Conservation (phyloP, 148 eudicot genomes). For the Rhododendron vialii region DNA sequence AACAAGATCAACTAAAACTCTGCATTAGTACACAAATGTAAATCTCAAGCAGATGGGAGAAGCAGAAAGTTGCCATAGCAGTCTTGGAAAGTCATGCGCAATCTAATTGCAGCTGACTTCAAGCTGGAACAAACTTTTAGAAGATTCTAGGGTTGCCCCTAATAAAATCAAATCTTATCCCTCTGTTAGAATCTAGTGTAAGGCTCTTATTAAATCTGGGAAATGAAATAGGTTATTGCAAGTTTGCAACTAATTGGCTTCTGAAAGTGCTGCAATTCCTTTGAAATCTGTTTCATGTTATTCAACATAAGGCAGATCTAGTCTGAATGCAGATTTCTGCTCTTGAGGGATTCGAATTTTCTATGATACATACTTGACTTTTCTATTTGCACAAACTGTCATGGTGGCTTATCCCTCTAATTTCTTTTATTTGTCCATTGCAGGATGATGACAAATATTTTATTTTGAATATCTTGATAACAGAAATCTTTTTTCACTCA, state of each 20-base stretch:
- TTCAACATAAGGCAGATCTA: neutral
- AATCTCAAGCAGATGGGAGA: neutral
- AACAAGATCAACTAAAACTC: neutral
- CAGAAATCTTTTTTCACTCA: constrained; percentile 58
- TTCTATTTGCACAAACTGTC: neutral
- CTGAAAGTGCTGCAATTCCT: neutral
- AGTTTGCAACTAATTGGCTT: neutral
- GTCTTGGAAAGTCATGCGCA: neutral
- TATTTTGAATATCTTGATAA: constrained; percentile 48
- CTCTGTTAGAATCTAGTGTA: neutral
- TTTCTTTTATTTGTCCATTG: constrained; percentile 22
- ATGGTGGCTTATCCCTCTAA: neutral
- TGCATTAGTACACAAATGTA: neutral
- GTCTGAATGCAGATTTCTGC: neutral
- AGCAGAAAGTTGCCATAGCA: neutral
- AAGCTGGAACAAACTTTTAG: neutral
- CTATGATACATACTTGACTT: neutral
- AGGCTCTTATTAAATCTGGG: neutral
- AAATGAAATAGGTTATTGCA: neutral
- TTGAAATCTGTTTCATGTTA: neutral
- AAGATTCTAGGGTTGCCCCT: neutral
- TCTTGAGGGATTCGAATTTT: neutral
- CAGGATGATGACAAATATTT: constrained; percentile 73
- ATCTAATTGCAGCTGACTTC: neutral
- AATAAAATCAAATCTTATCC: neutral